Conservation (phyloP, 176 grass and related monocot genomes). For the Zoysia japonica region DNA sequence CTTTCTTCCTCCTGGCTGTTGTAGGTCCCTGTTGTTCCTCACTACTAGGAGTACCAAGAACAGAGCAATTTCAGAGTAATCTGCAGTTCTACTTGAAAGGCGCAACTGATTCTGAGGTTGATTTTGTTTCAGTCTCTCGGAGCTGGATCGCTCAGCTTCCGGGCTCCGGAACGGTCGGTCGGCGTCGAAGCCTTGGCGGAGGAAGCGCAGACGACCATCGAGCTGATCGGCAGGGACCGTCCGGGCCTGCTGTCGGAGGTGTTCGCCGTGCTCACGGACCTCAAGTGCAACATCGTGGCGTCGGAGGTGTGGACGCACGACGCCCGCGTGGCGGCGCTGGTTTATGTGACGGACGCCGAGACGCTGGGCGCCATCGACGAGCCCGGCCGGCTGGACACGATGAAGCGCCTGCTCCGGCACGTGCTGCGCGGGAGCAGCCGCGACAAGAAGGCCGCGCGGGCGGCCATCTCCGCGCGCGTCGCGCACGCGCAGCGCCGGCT, state of each 20-base stretch:
- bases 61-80: not conserved
- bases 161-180: slow-evolving; percentile 43
- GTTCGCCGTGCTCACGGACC: slow-evolving; percentile 84
- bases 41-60: not conserved
- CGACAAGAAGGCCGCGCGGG: slow-evolving; percentile 41
- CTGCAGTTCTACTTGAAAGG: too few species aligned
- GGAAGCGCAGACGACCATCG: slow-evolving; percentile 57
- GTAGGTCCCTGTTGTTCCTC: not conserved
- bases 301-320: slow-evolving; percentile 92
- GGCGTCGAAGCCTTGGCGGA: slow-evolving; percentile 46
- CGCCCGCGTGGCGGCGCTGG: slow-evolving; percentile 68
- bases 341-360: slow-evolving; percentile 66
- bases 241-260: slow-evolving; percentile 90
- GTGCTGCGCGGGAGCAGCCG: slow-evolving; percentile 65
- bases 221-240: slow-evolving; percentile 68
- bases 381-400: slow-evolving; percentile 49
- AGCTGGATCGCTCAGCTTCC: slow-evolving; percentile 56
- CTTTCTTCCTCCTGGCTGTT: not conserved
- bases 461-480: slow-evolving; percentile 35
- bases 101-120: not conserved
- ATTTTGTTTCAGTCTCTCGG: slow-evolving; percentile 65
- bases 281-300: slow-evolving; percentile 68
- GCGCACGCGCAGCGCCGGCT: slow-evolving; percentile 64
- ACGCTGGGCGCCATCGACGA: slow-evolving; percentile 53
- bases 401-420: slow-evolving; percentile 61